These are phyloP conservation scores for Komagataella pastoris DNA, from an alignment of 805 yeast genomes.

Conservation along the genomic window DNA sequence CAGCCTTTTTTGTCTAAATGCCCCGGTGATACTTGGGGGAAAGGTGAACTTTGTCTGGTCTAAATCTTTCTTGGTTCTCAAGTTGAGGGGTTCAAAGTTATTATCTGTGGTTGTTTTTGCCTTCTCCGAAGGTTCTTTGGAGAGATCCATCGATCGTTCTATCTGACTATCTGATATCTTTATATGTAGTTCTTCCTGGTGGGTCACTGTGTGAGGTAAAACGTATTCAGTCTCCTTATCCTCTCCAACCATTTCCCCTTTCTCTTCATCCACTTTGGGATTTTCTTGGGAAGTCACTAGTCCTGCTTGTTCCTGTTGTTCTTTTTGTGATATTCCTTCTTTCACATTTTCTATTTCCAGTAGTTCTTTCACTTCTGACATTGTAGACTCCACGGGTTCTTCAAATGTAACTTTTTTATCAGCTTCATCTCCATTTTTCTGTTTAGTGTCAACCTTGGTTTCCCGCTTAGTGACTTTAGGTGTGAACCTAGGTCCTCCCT, in stretches of 20 bases:
- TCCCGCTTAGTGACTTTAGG: slow-evolving; percentile 1
- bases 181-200: neutral
- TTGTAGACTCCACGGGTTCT: neutral
- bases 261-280: neutral
- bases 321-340: neutral
- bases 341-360: neutral
- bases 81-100: neutral
- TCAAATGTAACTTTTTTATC: neutral
- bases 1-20: slow-evolving; percentile 4
- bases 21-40: neutral
- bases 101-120: neutral
- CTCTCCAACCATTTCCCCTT: neutral
- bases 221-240: neutral
- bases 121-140: neutral
- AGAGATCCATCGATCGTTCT: neutral
- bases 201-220: neutral
- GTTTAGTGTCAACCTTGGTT: neutral
- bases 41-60: neutral
- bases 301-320: neutral
- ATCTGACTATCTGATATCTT: neutral
- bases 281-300: neutral
- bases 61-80: neutral
- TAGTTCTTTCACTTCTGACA: neutral
- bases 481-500: slow-evolving; percentile 1
- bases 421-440: neutral